Base-by-base conservation (phyloP, 169 alveolate species). In the Plasmodium vivax region DNA sequence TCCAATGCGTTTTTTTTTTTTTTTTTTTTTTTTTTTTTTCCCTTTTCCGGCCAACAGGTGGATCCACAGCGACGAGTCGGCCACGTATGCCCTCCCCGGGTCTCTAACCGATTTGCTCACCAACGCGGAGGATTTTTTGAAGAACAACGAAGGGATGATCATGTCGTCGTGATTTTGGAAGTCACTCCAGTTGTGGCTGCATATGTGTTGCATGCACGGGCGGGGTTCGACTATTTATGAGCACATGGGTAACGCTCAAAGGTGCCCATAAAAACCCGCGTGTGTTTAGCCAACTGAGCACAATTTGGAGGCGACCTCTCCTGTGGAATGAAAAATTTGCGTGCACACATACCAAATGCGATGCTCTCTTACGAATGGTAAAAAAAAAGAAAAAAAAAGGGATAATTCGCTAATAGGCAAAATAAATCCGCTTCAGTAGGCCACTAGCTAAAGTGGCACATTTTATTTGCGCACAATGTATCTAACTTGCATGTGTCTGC, bases 91-190 rank as follows among this genome's bases (percentile, higher is more conserved):
- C 34, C 93, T 85, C 27, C 85, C 93, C 43, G 23, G 2, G 10
- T 85, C 93, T 38, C 68, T 85, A 75, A 16, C 77, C 10, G 87
- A 74, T 47, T 75, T 85, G 56, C 23, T 85, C 16, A 75, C 19
- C 74, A 56, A 85, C 41, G 93, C 93, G 10, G 93, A 85, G 68
- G 72, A 85, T 54, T 85, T 45, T 85, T 74, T 85, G 68, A 47
- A 2, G 5, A 85, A 73, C 38, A 77, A 83, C 58, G 30, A 3
- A 12, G 68, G 5, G n/a, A 83, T 16, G 14, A 83, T 83, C 10
- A 58, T 36, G 45, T 16, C 43, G 62, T 74, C 71, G 23, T 80
- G 12, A 80, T 80, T 80, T 80, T 80, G 34, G 4, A 68, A 68
- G 38, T 68, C 38, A 68, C 77, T 5, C 19, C 38, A 27, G 1